phyloP scores from a whole-genome alignment of 176 grass and related monocot genomes.

The Dactylis glomerata region DNA sequence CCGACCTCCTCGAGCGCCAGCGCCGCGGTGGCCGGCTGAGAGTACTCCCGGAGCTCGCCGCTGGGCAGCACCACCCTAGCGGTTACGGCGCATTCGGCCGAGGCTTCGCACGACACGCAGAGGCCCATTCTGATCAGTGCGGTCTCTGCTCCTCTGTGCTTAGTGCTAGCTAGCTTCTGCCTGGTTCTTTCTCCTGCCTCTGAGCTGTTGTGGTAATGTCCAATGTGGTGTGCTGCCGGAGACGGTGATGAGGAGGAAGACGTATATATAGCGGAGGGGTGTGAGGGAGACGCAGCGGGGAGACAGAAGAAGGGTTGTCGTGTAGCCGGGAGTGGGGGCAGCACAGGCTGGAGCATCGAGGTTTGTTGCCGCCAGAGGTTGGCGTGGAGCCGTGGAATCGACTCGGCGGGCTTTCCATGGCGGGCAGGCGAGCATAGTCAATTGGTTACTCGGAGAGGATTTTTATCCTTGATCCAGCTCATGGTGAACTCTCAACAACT shows the following conservation, averaged over 20 bases:
- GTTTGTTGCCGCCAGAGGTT: not conserved
- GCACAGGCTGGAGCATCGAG: conserved; percentile 50
- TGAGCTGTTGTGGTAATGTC: not conserved
- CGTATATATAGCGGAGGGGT: conserved; percentile 23
- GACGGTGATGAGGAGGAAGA: conserved; percentile 1
- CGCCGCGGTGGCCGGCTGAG: conserved; percentile 35
- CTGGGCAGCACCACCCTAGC: conserved; percentile 61
- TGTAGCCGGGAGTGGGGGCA: conserved; percentile 37
- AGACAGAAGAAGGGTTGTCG: conserved; percentile 28
- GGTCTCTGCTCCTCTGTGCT: not conserved
- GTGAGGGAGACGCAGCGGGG: not conserved
- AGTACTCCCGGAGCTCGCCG: conserved; percentile 67
- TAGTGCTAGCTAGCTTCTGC: not conserved
- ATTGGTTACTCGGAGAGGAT: not conserved
- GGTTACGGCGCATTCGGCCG: conserved; percentile 28
- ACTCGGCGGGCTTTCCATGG: conserved; percentile 2
- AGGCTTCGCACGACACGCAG: conserved; percentile 45
- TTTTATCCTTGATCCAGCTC: not conserved
- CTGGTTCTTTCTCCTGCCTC: not conserved
- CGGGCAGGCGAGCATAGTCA: not conserved
- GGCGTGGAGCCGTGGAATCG: not conserved
- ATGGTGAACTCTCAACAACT: not conserved
- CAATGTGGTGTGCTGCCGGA: not conserved
- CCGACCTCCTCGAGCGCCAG: conserved; percentile 42
- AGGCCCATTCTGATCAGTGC: conserved; percentile 42